Base-by-base conservation (phyloP, 2,329 filamentous ascomycete species). In the Diaporthe sp. region DNA sequence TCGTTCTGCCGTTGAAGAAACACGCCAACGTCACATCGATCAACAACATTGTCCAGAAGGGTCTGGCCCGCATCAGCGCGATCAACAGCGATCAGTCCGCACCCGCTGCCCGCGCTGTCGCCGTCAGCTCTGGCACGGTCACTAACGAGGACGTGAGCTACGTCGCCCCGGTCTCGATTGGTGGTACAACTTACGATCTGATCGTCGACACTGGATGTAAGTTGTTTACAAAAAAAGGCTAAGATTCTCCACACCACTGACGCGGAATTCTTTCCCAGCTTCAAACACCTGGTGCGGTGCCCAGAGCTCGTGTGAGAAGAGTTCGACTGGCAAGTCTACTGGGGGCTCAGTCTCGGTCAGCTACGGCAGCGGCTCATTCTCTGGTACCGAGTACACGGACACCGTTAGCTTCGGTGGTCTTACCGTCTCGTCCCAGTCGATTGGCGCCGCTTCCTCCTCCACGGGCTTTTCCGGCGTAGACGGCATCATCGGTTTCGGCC, bases 141-240 rank as follows among this genome's bases (percentile, higher is more conserved):
- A 80, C 77, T n/a, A 81, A 81, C 73, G 79, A 81, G 57, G 79
- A 79, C 44, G 78, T 80, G 22, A 78, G 49, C 74, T 81, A 82
- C 55, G 71, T 81, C 51, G 80, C 80, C 71, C 78, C 80, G 4
- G 78, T 82, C 49, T 53, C 75, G 42, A 80, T 82, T 47, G 80
- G 80, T 65, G 78, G 78, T 53, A 79, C 60, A 13, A 76, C 78
- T 37, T 81, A 78, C 74, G 51, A 80, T 47, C 78, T 82, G 65
- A 81, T 82, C 53, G 80, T 82, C 28, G 80, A 82, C 76, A 82
- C 80, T 76, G 80, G 80, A 63, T 82, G 80, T 81, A 78, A 39
- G 47, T 72, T 72, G 0, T 51, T 13, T 12, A 25, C 6, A 34
- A 39, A 39, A 9, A 8, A 31, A 28, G 47, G 6, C 7, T 51